Conservation (phyloP, 176 grass and related monocot genomes). For the Puccinellia tenuiflora region DNA sequence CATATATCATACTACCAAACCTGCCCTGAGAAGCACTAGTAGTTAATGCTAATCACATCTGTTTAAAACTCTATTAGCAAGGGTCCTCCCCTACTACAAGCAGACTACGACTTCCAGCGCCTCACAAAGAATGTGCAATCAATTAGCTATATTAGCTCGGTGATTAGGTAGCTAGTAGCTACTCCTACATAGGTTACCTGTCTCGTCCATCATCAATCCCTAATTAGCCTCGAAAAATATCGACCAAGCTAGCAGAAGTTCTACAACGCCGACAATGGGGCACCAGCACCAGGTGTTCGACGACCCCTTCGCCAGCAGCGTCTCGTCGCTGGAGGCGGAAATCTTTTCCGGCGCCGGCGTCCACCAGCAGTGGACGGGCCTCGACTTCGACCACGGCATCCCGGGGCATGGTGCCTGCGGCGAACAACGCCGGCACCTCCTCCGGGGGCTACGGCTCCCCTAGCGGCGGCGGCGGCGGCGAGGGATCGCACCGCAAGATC, state of each 20-base stretch:
- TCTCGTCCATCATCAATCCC: background rate
- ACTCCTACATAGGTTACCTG: background rate
- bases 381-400: constrained; percentile 34
- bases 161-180: background rate
- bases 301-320: constrained; percentile 50
- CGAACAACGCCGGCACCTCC: constrained; percentile 25
- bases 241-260: background rate
- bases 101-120: background rate
- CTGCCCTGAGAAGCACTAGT: background rate
- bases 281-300: constrained; percentile 34
- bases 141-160: background rate
- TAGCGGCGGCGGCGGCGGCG: constrained; percentile 23
- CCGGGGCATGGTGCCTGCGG: background rate
- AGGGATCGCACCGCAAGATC: constrained; percentile 49
- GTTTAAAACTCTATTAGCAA: constrained; percentile 10
- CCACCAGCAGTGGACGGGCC: constrained; percentile 5
- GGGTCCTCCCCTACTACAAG: background rate
- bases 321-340: constrained; percentile 38
- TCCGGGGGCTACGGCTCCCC: constrained; percentile 18
- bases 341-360: constrained; percentile 22
- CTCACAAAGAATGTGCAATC: background rate
- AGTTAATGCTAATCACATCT: constrained; percentile 1
- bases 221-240: background rate
- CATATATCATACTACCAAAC: background rate
- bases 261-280: constrained; percentile 12